Evolutionary conservation across 73 alveolate species (phyloP).

Genomic region (Symbiodinium natans): DNA sequence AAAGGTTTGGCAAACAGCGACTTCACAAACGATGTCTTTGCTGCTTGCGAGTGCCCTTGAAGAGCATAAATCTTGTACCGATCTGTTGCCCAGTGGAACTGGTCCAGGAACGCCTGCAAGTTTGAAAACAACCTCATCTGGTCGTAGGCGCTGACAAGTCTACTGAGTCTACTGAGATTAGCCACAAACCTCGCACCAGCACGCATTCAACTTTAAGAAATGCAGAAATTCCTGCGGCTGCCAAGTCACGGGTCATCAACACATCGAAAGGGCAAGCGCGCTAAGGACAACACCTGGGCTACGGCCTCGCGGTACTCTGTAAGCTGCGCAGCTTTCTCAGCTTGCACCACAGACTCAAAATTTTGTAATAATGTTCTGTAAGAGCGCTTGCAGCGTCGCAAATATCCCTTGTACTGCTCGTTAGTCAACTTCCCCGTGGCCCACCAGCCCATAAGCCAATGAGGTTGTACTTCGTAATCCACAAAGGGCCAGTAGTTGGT

Average conservation of each 20-base stretch:
- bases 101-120: slow-evolving; percentile 13
- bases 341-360: slow-evolving; percentile 1
- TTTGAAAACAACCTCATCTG: neutral
- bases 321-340: neutral
- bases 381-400: slow-evolving; percentile 22
- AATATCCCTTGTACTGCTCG: slow-evolving; percentile 27
- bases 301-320: neutral
- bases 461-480: slow-evolving; percentile 38
- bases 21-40: slow-evolving; percentile 42
- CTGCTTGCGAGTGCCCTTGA: slow-evolving; percentile 46
- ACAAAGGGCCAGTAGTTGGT: slow-evolving; percentile 35
- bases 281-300: neutral
- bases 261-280: slow-evolving; percentile 26
- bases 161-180: no score
- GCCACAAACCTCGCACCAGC: no score
- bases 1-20: neutral
- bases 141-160: no score
- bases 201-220: no score
- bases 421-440: slow-evolving; percentile 17
- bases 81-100: slow-evolving; percentile 17
- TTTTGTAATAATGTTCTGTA: neutral
- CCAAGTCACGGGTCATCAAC: slow-evolving; percentile 12
- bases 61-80: slow-evolving; percentile 14
- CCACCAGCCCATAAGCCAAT: slow-evolving; percentile 62
- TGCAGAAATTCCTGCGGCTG: no score